A percentile compares a stretch with the other conserved stretches of the same genome.
phyloP scores from a whole-genome alignment of 208 protist genomes.

The Crithidia sp. region DNA sequence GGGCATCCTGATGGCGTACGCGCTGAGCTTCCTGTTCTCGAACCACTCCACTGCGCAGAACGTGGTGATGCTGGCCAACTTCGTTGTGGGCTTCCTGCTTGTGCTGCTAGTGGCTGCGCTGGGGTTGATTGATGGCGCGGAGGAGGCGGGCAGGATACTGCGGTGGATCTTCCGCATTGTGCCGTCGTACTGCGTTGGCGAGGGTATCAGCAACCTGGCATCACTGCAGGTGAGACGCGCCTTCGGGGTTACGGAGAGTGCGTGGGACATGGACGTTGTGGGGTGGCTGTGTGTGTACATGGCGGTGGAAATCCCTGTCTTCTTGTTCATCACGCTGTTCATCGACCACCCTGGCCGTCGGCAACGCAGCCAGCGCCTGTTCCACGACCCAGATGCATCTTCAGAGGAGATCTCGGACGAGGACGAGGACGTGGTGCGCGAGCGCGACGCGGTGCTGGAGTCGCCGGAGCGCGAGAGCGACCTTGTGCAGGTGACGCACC shows the following conservation, averaged over 20 bases:
- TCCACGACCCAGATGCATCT: slow-evolving; percentile 39
- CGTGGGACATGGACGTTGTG: slow-evolving; percentile 39
- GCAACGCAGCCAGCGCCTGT: slow-evolving; percentile 34
- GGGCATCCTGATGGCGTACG: slow-evolving; percentile 41
- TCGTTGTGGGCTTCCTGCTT: slow-evolving; percentile 63
- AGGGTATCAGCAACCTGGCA: slow-evolving; percentile 64
- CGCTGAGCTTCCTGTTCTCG: slow-evolving; percentile 58
- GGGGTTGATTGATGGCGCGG: slow-evolving; percentile 31
- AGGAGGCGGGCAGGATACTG: slow-evolving; percentile 36
- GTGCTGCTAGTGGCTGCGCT: slow-evolving; percentile 58
- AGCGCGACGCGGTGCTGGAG: slow-evolving; percentile 33
- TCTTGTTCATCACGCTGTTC: slow-evolving; percentile 40
- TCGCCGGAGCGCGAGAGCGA: slow-evolving; percentile 31
- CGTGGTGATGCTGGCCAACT: slow-evolving; percentile 49
- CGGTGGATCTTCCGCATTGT: slow-evolving; percentile 57
- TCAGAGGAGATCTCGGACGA: slow-evolving; percentile 38
- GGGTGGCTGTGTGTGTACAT: slow-evolving; percentile 55
- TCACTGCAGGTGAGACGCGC: slow-evolving; percentile 25
- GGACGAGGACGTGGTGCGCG: slow-evolving; percentile 47
- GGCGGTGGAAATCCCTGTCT: slow-evolving; percentile 51
- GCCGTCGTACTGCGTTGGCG: slow-evolving; percentile 59
- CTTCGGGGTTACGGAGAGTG: background rate
- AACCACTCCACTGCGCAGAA: slow-evolving; percentile 62
- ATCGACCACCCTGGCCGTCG: slow-evolving; percentile 55
- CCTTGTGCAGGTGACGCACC: slow-evolving; percentile 55